phyloP scores from a whole-genome alignment of 306 rosid genomes.

The Fagus crenata region DNA sequence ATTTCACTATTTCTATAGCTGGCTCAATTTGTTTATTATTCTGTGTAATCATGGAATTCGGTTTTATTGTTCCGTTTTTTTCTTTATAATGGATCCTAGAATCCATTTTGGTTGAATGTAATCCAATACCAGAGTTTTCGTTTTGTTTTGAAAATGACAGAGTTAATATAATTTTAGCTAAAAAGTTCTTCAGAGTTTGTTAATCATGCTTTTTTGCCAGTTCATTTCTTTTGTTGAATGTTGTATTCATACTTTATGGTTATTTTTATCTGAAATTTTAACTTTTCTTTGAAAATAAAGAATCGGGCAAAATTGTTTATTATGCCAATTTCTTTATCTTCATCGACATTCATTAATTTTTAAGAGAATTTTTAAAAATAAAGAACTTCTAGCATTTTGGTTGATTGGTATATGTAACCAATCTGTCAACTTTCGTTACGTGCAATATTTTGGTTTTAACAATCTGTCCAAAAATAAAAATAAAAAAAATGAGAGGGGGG shows the following conservation, averaged over 20 bases:
- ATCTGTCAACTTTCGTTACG: not conserved
- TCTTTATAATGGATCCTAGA: not conserved
- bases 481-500: too few relatives aligned
- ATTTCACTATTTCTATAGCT: too few relatives aligned
- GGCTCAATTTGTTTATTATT: too few relatives aligned
- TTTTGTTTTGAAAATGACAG: constrained; percentile 1
- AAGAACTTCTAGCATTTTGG: not conserved
- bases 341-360: not conserved
- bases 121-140: not conserved
- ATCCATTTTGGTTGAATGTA: not conserved
- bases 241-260: not conserved
- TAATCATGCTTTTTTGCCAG: not conserved
- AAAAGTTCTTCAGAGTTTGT: not conserved
- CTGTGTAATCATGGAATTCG: not conserved
- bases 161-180: not conserved
- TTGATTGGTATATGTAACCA: not conserved
- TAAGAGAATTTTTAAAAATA: not conserved
- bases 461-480: too few relatives aligned
- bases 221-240: constrained; percentile 16
- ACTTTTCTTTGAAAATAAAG: not conserved
- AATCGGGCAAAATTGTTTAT: constrained; percentile 16
- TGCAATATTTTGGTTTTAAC: not conserved
- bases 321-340: not conserved
- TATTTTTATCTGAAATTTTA: not conserved
- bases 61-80: not conserved